Evolutionary conservation across 306 rosid genomes (phyloP).

Genomic region (barrel medic (Medicago truncatula)): DNA sequence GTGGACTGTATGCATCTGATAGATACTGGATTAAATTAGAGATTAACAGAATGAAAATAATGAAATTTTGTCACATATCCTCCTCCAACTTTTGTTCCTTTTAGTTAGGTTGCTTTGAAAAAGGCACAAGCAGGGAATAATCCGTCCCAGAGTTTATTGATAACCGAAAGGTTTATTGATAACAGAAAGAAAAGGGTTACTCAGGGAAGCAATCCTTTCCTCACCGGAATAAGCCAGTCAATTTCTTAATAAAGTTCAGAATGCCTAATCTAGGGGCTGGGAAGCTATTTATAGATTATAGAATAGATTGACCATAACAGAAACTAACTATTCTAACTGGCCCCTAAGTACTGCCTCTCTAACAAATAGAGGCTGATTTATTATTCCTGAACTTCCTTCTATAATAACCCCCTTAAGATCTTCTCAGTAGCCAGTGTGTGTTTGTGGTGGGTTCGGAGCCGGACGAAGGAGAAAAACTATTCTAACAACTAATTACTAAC

Average conservation of each 20-base stretch:
- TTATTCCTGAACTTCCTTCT: background rate
- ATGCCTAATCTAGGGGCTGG: background rate
- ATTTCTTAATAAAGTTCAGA: background rate
- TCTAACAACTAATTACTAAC: too few species aligned
- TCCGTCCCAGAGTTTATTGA: background rate
- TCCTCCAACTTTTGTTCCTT: background rate
- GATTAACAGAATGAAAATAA: constrained; percentile 1
- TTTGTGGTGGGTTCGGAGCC: too few species aligned
- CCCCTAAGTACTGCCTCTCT: background rate
- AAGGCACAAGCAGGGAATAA: background rate
- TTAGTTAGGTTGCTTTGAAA: too few species aligned
- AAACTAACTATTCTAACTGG: background rate
- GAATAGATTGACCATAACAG: background rate
- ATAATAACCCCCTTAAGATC: background rate
- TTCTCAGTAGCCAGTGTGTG: background rate
- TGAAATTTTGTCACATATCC: background rate
- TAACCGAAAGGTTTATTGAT: background rate
- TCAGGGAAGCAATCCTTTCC: background rate
- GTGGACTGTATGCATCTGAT: constrained; percentile 43
- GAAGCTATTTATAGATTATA: background rate
- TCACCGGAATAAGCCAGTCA: background rate
- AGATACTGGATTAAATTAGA: background rate
- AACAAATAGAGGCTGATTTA: background rate
- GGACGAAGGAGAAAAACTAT: too few species aligned
- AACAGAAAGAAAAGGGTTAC: background rate